Percentiles rank a stretch among this genome's conserved stretches.
phyloP scores from a whole-genome alignment of 495 filamentous ascomycete genomes.

The Hypoxylon rickii region DNA sequence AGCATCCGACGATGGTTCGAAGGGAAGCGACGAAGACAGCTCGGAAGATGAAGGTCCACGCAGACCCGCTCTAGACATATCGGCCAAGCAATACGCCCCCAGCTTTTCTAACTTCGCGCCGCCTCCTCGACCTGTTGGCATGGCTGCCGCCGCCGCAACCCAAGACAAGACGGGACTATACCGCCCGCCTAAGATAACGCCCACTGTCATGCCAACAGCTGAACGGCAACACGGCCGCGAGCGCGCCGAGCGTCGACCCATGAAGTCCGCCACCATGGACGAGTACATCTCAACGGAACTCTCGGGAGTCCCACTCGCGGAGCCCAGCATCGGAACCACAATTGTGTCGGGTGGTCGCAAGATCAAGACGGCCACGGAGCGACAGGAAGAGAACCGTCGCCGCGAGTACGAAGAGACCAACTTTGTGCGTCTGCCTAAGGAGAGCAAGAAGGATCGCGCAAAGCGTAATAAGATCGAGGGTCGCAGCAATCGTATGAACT shows the following conservation, averaged over 20 bases:
- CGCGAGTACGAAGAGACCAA: conserved; percentile 84
- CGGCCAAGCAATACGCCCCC: conserved; percentile 68
- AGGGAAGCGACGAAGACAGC: conserved; percentile 40
- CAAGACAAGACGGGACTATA: conserved; percentile 65
- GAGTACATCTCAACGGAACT: conserved; percentile 84
- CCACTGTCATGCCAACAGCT: conserved; percentile 68
- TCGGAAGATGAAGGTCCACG: conserved; percentile 34
- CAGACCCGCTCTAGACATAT: conserved; percentile 51
- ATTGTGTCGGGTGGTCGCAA: conserved; percentile 74
- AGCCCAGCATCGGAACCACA: conserved; percentile 83
- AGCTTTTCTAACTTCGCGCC: conserved; percentile 58
- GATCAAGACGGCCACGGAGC: conserved; percentile 70
- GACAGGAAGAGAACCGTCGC: conserved; percentile 70
- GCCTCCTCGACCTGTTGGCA: conserved; percentile 40
- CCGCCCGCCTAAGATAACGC: conserved; percentile 81
- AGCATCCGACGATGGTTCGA: conserved; percentile 45
- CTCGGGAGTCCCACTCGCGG: conserved; percentile 72
- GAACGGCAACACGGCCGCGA: conserved; percentile 51
- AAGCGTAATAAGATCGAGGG: conserved; percentile 53
- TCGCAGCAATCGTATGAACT: conserved; percentile 54
- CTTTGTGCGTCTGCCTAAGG: conserved; percentile 79
- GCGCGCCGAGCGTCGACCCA: conserved; percentile 58
- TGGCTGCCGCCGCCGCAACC: conserved; percentile 37
- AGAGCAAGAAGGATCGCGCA: conserved; percentile 75
- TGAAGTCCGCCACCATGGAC: conserved; percentile 78